phyloP scores from a whole-genome alignment of 75 land plant species.

The Picea sitchensis region DNA sequence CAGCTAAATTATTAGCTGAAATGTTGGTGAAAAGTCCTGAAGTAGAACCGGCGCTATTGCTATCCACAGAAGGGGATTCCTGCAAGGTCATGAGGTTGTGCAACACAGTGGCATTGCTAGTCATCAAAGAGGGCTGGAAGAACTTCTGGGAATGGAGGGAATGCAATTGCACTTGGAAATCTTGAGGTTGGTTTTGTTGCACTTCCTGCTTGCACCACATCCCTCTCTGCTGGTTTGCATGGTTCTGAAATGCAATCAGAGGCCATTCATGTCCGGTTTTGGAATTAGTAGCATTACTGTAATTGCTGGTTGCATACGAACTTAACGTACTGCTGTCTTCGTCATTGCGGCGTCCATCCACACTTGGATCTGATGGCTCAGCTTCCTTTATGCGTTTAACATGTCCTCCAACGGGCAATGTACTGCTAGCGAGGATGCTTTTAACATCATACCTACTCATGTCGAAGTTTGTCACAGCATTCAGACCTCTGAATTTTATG shows the following conservation, averaged over 20 bases:
- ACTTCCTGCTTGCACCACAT: slow-evolving; percentile 67
- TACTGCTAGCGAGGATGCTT: slow-evolving; percentile 62
- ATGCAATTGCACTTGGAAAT: slow-evolving; percentile 36
- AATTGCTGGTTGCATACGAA: slow-evolving; percentile 13
- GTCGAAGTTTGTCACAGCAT: slow-evolving; percentile 85
- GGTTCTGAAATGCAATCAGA: slow-evolving; percentile 45
- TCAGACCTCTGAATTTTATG: slow-evolving; percentile 77
- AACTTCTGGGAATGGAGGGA: slow-evolving; percentile 30
- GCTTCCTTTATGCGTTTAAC: slow-evolving; percentile 60
- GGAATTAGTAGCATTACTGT: slow-evolving; percentile 9
- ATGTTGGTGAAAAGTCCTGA: slow-evolving; percentile 12
- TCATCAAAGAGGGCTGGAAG: slow-evolving; percentile 23
- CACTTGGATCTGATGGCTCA: slow-evolving; percentile 42
- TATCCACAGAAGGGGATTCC: slow-evolving; percentile 26
- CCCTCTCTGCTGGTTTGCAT: slow-evolving; percentile 18
- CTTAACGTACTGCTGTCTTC: slow-evolving; percentile 19
- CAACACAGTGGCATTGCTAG: slow-evolving; percentile 13
- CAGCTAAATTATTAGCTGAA: neutral
- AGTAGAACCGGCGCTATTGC: slow-evolving; percentile 26
- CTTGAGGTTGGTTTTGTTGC: slow-evolving; percentile 13
- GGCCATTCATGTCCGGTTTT: slow-evolving; percentile 37
- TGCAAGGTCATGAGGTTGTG: slow-evolving; percentile 41
- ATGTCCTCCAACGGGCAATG: slow-evolving; percentile 56
- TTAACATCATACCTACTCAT: slow-evolving; percentile 79
- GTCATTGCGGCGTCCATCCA: slow-evolving; percentile 28